Percentiles rank a stretch among this genome's conserved stretches.
These are phyloP conservation scores for Lathyrus sativus DNA, from an alignment of 306 rosid genomes.

Conservation along the genomic window DNA sequence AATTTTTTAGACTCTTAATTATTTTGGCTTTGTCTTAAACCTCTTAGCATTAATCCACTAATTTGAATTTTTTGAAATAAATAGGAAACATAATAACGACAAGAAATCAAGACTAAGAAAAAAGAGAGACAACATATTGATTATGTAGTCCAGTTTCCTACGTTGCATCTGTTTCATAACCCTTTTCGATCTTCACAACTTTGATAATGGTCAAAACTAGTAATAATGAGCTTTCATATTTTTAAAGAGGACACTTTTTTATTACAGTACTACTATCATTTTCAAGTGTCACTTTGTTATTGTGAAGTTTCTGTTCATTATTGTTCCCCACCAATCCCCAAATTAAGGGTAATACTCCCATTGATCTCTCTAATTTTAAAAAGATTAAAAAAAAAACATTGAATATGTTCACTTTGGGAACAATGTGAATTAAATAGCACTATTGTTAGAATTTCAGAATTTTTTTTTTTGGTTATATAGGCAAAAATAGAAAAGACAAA, in stretches of 20 bases:
- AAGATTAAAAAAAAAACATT: too few relatives aligned
- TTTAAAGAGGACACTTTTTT: background rate
- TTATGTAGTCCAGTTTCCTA: background rate
- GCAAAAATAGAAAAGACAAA: background rate
- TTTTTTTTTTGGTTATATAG: background rate
- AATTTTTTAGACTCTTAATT: conserved; percentile 32
- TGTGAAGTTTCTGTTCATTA: conserved; percentile 36
- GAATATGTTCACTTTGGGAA: too few relatives aligned
- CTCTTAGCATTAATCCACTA: background rate
- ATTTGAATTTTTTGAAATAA: background rate
- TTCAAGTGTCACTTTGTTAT: conserved; percentile 5
- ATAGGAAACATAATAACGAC: conserved; percentile 36
- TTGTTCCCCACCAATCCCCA: conserved; percentile 40
- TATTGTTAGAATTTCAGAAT: too few relatives aligned
- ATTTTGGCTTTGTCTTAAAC: conserved; percentile 9
- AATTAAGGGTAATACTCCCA: conserved; percentile 19
- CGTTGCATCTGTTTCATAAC: conserved; percentile 33
- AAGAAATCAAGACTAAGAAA: background rate
- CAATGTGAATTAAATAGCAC: too few relatives aligned
- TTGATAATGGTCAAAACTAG: conserved; percentile 30
- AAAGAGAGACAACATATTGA: conserved; percentile 12
- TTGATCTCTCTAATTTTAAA: background rate
- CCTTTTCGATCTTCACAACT: conserved; percentile 28
- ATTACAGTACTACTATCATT: conserved; percentile 3
- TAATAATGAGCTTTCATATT: conserved; percentile 39